Percentiles rank a stretch among this genome's conserved stretches.
Evolutionary conservation across 257 asterid species (phyloP).

Genomic region (Datura wrightii): DNA sequence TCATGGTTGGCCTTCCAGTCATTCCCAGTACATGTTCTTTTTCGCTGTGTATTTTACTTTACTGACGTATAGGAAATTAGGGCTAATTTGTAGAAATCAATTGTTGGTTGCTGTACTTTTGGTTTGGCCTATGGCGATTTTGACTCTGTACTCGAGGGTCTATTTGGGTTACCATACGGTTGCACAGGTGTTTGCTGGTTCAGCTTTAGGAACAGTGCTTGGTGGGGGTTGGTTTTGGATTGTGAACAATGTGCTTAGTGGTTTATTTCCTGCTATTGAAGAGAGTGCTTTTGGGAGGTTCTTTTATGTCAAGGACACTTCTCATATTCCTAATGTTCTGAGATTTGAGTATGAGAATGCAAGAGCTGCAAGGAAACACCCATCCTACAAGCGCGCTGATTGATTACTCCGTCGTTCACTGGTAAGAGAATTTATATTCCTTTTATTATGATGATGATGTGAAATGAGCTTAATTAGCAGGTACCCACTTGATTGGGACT

Average conservation of each 20-base stretch:
- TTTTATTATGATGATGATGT: neutral
- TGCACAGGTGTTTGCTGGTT: constrained; percentile 93
- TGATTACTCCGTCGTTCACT: constrained; percentile 24
- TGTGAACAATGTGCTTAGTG: constrained; percentile 61
- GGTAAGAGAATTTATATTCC: constrained; percentile 25
- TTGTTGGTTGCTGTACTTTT: constrained; percentile 55
- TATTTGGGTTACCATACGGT: constrained; percentile 86
- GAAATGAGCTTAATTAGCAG: neutral
- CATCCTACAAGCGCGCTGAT: constrained; percentile 70
- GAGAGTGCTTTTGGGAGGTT: constrained; percentile 64
- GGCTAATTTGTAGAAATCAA: constrained; percentile 64
- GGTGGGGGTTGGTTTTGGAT: constrained; percentile 92
- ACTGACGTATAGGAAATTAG: constrained; percentile 56
- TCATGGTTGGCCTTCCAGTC: constrained; percentile 99
- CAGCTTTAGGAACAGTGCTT: constrained; percentile 65
- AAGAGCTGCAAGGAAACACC: constrained; percentile 74
- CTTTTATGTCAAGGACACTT: constrained; percentile 78
- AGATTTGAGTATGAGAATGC: constrained; percentile 87
- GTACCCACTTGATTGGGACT: neutral
- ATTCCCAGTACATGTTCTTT: constrained; percentile 88
- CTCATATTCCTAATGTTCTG: constrained; percentile 80
- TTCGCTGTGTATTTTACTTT: constrained; percentile 76
- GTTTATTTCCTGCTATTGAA: constrained; percentile 72
- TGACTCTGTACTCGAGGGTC: constrained; percentile 84
- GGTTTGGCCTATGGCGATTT: constrained; percentile 82